Percentiles rank a stretch among this genome's conserved stretches.
Conservation (phyloP, 306 rosid genomes). For the Begonia masoniana region DNA sequence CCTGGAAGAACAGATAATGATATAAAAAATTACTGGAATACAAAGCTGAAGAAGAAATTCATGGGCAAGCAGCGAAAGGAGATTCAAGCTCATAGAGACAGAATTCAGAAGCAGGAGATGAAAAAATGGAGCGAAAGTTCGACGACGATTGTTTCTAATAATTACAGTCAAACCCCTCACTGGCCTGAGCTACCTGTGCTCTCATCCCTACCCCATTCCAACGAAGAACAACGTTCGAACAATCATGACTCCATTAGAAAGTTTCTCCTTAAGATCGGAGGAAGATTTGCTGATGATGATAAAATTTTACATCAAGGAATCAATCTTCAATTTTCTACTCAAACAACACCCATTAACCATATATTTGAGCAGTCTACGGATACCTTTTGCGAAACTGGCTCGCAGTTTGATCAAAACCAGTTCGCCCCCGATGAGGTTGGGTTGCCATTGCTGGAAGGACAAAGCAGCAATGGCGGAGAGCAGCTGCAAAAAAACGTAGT, state of each 20-base stretch:
- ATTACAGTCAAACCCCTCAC: slow-evolving; percentile 25
- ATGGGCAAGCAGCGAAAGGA: slow-evolving; percentile 68
- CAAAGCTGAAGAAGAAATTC: slow-evolving; percentile 79
- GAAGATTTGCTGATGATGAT: slow-evolving; percentile 30
- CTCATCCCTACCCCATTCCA: slow-evolving; percentile 17
- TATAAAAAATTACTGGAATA: slow-evolving; percentile 93
- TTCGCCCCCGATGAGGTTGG: slow-evolving; percentile 7
- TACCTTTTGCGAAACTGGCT: slow-evolving; percentile 13
- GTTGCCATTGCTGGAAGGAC: slow-evolving; percentile 28
- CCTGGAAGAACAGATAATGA: slow-evolving; percentile 89
- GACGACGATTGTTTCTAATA: slow-evolving; percentile 8
- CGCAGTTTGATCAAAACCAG: slow-evolving; percentile 18
- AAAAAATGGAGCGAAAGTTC: slow-evolving; percentile 17
- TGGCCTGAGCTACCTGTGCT: slow-evolving; percentile 52
- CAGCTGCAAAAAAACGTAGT: slow-evolving; percentile 23
- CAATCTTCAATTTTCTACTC: background rate
- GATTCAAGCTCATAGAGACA: slow-evolving; percentile 28
- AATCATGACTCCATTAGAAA: slow-evolving; percentile 45
- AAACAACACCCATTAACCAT: slow-evolving; percentile 3
- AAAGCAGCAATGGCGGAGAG: slow-evolving; percentile 16
- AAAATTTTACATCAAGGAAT: slow-evolving; percentile 1
- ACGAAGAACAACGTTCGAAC: slow-evolving; percentile 31
- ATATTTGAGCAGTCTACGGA: slow-evolving; percentile 11
- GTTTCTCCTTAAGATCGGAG: slow-evolving; percentile 54
- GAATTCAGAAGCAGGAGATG: slow-evolving; percentile 23